Evolutionary conservation across 768 basidiomycete genomes (phyloP).

Genomic region (Crepidotus variabilis): DNA sequence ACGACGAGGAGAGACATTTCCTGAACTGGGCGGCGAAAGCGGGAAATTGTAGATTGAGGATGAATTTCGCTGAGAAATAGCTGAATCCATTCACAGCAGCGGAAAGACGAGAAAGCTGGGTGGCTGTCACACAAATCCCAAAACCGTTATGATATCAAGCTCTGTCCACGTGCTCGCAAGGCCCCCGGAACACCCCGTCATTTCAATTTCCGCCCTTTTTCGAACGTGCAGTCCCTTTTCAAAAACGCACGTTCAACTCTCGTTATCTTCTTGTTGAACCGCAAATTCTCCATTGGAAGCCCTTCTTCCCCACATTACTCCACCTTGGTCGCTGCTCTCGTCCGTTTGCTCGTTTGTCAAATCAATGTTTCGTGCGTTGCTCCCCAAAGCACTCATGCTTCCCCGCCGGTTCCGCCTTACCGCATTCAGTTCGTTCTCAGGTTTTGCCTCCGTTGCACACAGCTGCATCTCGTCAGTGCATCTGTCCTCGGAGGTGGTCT

Average conservation of each 20-base stretch:
- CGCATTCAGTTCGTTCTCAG: neutral
- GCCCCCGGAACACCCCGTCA: constrained; percentile 22
- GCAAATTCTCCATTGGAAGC: neutral
- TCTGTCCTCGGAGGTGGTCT: neutral
- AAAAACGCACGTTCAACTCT: constrained; percentile 8
- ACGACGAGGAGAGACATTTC: constrained; percentile 20
- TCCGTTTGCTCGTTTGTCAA: neutral
- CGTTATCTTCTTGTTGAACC: neutral
- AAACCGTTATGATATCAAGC: constrained; percentile 9
- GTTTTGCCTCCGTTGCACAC: neutral
- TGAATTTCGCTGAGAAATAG: neutral
- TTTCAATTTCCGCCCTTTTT: constrained; percentile 17
- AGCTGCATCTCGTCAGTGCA: neutral
- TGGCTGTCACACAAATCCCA: constrained; percentile 15
- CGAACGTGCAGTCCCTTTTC: constrained; percentile 20
- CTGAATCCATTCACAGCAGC: neutral
- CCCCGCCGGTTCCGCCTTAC: neutral
- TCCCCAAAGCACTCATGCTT: too few species aligned
- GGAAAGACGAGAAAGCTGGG: constrained; percentile 2
- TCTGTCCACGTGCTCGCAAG: constrained; percentile 23
- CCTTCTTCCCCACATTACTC: neutral
- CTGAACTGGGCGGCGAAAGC: constrained; percentile 23
- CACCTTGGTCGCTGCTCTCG: neutral
- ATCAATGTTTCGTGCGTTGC: neutral
- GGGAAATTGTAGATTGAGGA: constrained; percentile 27